These are phyloP conservation scores for Kurtzmaniella natalensis DNA, from an alignment of 1,139 yeast species.

Conservation along the genomic window DNA sequence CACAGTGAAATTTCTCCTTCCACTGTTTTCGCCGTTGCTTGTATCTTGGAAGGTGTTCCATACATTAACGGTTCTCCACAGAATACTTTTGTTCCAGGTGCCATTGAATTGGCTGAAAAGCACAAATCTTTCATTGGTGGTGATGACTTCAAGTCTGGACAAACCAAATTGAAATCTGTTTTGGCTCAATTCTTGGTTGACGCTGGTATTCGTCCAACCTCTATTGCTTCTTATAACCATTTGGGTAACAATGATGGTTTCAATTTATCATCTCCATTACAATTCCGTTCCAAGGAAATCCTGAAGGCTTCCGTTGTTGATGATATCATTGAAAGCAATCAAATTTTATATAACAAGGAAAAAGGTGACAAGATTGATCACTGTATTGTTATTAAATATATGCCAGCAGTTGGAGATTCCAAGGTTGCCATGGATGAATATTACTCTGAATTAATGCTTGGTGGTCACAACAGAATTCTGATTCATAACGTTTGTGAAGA, in stretches of 20 bases:
- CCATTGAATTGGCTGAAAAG: constrained; percentile 81
- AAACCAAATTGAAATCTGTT: constrained; percentile 91
- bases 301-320: constrained; percentile 91
- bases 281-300: constrained; percentile 93
- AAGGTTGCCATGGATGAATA: constrained; percentile 99
- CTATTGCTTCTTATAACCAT: constrained; percentile 94
- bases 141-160: constrained; percentile 96
- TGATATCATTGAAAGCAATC: constrained; percentile 88
- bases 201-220: constrained; percentile 93
- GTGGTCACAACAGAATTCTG: constrained; percentile 92
- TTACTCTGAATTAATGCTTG: constrained; percentile 93
- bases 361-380: constrained; percentile 81
- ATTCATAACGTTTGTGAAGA: constrained; percentile 97
- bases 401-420: constrained; percentile 93
- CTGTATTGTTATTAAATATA: constrained; percentile 90
- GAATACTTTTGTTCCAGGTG: constrained; percentile 95
- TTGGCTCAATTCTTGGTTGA: constrained; percentile 94
- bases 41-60: constrained; percentile 81
- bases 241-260: constrained; percentile 95
- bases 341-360: constrained; percentile 79
- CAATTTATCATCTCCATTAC: constrained; percentile 87
- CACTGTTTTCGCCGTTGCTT: constrained; percentile 88
- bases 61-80: constrained; percentile 97
- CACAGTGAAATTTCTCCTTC: constrained; percentile 89
- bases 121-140: constrained; percentile 84